Conservation (phyloP, 2,329 filamentous ascomycete species). For the Fusarium sp. region DNA sequence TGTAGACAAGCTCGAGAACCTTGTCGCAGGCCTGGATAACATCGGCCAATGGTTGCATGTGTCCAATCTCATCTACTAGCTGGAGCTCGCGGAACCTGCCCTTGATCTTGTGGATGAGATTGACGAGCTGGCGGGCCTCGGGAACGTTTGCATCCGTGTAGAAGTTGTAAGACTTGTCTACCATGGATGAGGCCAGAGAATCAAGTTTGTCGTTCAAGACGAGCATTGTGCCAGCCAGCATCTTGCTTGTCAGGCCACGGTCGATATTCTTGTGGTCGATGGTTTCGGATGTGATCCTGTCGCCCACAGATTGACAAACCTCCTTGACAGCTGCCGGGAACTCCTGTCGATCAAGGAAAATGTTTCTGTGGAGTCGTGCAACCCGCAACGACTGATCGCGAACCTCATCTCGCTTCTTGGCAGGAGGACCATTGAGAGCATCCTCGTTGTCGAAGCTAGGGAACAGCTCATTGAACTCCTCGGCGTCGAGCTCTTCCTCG, state of each 20-base stretch:
- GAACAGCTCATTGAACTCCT: constrained; percentile 85
- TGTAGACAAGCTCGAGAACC: constrained; percentile 79
- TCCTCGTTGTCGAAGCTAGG: constrained; percentile 76
- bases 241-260: constrained; percentile 59
- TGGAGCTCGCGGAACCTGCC: constrained; percentile 79
- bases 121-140: constrained; percentile 80
- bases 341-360: constrained; percentile 60
- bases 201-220: constrained; percentile 71
- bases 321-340: constrained; percentile 57
- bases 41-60: constrained; percentile 82
- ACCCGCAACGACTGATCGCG: constrained; percentile 71
- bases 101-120: constrained; percentile 76
- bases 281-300: constrained; percentile 49
- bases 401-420: constrained; percentile 54
- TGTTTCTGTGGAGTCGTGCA: constrained; percentile 68
- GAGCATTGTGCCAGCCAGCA: constrained; percentile 76
- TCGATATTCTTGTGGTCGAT: constrained; percentile 46
- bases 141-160: constrained; percentile 84
- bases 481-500: constrained; percentile 78
- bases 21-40: constrained; percentile 81
- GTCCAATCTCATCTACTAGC: constrained; percentile 72
- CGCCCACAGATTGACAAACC: constrained; percentile 59
- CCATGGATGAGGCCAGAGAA: constrained; percentile 52
- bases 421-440: constrained; percentile 48
- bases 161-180: constrained; percentile 78